Conservation (phyloP, 2,329 filamentous ascomycete species). For the Penicillium paneum region DNA sequence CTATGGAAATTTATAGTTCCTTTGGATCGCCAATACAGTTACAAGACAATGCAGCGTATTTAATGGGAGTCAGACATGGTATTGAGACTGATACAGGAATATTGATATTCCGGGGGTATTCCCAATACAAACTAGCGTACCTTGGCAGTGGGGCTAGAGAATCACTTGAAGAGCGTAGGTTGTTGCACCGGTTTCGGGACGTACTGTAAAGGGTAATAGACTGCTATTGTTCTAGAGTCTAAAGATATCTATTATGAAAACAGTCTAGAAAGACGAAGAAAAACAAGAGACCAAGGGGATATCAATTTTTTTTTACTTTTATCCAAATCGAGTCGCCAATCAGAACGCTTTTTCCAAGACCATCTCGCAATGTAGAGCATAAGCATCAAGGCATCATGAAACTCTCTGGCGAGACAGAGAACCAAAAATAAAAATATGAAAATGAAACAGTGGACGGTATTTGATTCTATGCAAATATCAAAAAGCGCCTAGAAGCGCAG, state of each 20-base stretch:
- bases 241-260: neutral
- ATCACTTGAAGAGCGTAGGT: no score
- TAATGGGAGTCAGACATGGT: no score
- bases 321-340: neutral
- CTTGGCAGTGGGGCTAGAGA: no score
- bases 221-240: neutral
- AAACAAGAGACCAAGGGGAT: neutral
- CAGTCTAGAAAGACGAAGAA: neutral
- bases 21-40: neutral
- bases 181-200: no score
- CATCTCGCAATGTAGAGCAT: conserved; percentile 4
- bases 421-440: neutral
- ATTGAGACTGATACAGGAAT: no score
- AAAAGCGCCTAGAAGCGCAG: conserved; percentile 49
- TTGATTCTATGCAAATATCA: neutral
- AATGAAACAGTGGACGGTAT: neutral
- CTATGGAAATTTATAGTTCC: neutral
- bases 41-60: neutral
- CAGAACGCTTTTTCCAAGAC: conserved; percentile 9
- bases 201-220: neutral
- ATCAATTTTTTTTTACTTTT: conserved; percentile 1
- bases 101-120: no score
- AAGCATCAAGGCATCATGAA: neutral
- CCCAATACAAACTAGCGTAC: no score
- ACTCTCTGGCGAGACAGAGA: neutral